Base-by-base conservation (phyloP, 257 asterid genomes). In the Solanum ossicruentum region DNA sequence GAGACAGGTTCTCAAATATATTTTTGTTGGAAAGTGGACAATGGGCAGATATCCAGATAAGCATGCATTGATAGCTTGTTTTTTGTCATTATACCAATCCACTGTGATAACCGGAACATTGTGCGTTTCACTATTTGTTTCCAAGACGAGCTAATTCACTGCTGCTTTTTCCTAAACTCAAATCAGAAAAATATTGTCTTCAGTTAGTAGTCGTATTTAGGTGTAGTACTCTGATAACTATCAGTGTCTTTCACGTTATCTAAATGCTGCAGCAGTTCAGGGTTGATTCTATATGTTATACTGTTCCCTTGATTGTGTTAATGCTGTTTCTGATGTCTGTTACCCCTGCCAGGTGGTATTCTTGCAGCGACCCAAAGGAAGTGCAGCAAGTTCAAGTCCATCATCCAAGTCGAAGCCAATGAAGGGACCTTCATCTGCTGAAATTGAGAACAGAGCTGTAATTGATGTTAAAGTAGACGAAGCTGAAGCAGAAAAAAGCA, bases 391-490 rank as follows among this genome's bases (percentile, higher is more conserved):
- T 85, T 87, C 94, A 81, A 87, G 85, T 66, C 85, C 91, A 73
- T 88, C 94, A 65, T 89, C 92, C 47, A 90, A 91, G 81, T 67
- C 88, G n/a, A 92, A 94, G 88, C 84, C 97, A 72, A 87, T 85
- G 52, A 90, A 89, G 88, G 92, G 85, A 55, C 91, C 89, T 83
- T 90, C 96, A 47, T 88, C 91, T 51, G 89, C 89, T 52, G 97
- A 88, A 63, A 75, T 94, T 83, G 94, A 91, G 83, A 91, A 91
- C 83, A 87, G 86, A 77, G 84, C 98, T 45, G 91, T 91, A 26
- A 92, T 90, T 86, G 99, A 93, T 87, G 93, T 88, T 85, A 90
- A 91, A 88, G 89, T 88, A 21, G 93, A 91, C 85, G 93, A 90
- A 78, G 88, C 84, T 65, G 95, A 93, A 91, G 87, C 90, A 47